Evolutionary conservation across 2,329 filamentous ascomycete genomes (phyloP).

Genomic region (Paraphoma chrysanthemicola): DNA sequence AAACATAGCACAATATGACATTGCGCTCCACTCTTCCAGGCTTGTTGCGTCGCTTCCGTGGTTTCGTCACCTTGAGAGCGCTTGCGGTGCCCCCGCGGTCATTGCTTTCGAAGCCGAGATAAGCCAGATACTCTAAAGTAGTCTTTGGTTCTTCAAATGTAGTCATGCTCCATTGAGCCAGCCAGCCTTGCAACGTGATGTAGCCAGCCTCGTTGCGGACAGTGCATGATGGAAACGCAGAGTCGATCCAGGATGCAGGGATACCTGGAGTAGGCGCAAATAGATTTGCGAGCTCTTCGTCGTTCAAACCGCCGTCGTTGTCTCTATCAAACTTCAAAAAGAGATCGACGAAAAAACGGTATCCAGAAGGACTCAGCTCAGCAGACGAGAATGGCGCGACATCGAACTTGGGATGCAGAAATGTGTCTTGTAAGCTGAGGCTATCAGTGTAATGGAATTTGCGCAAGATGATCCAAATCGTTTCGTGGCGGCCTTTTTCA

Average conservation of each 20-base stretch:
- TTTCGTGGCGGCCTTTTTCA: slow-evolving; percentile 96
- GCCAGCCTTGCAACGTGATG: slow-evolving; percentile 95
- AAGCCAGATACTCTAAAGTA: slow-evolving; percentile 93
- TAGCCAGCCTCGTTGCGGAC: slow-evolving; percentile 94
- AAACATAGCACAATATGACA: slow-evolving; percentile 90
- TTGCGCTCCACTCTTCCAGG: slow-evolving; percentile 90
- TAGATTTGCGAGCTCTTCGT: slow-evolving; percentile 81
- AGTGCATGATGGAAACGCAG: slow-evolving; percentile 89
- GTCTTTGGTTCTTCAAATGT: slow-evolving; percentile 96
- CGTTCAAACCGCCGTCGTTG: slow-evolving; percentile 92
- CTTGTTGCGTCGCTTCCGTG: slow-evolving; percentile 81
- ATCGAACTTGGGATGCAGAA: slow-evolving; percentile 91
- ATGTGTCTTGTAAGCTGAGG: slow-evolving; percentile 86
- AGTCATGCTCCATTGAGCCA: slow-evolving; percentile 99
- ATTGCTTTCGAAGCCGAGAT: slow-evolving; percentile 88
- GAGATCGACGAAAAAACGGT: slow-evolving; percentile 96
- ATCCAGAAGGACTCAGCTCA: slow-evolving; percentile 91
- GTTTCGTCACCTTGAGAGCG: slow-evolving; percentile 90
- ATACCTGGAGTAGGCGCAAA: slow-evolving; percentile 94
- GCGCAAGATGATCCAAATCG: slow-evolving; percentile 95
- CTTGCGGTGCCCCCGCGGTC: slow-evolving; percentile 77
- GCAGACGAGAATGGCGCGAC: slow-evolving; percentile 91
- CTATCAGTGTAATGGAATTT: slow-evolving; percentile 98
- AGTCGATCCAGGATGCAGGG: slow-evolving; percentile 85
- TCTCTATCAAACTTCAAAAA: slow-evolving; percentile 97